Evolutionary conservation across 495 filamentous ascomycete genomes (phyloP), one percentile per base, ranked within the genome.

Genomic region (Penicillium tannophilum): DNA sequence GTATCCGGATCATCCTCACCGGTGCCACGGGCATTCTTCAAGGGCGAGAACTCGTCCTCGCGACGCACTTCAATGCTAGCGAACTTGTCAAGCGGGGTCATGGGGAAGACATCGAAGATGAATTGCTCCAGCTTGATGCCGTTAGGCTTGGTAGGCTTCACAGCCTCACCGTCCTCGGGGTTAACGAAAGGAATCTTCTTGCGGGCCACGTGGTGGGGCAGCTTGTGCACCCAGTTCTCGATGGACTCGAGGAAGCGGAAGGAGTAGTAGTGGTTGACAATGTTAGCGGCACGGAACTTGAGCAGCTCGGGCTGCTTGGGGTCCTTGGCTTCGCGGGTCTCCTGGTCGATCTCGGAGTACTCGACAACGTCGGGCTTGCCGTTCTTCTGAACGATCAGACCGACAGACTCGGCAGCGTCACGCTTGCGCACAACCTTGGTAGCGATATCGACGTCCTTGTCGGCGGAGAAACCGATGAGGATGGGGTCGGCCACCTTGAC

Each of bases 191-290:
- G 91, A 59, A 99, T 99, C 89, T 99, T 99, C 89, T 99, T 99
- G 67, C 86, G 84, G 35, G 94, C 94, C 48, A 99, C 88, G 79
- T 99, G 94, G 70, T 97, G 95, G 3, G 93, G 94, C 30, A 99
- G 83, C 62, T 84, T 83, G 76, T 93, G 86, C 19, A 85, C 84
- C 88, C 88, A 96, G 63, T 86, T 80, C 51, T 93, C 91, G 63
- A 98, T 96, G 44, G 84, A 87, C 71, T 96, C 89, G 50, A 99
- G 82, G 81, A 97, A 99, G 56, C 84, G 79, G 82, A 92, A 95
- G 35, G 89, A 93, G 80, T 99, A 99, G 83, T 97, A 99, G 81
- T 99, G 94, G 82, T 99, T 99, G 76, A 99, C 94, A 59, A 99
- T 99, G 78, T 99, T 99, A 62, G 93, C 94, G 51, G 94, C 93